A percentile compares a stretch with the other conserved stretches of the same genome.
Conservation (phyloP, 1,284 basidiomycete genomes). For the Sporisorium scitamineum region DNA sequence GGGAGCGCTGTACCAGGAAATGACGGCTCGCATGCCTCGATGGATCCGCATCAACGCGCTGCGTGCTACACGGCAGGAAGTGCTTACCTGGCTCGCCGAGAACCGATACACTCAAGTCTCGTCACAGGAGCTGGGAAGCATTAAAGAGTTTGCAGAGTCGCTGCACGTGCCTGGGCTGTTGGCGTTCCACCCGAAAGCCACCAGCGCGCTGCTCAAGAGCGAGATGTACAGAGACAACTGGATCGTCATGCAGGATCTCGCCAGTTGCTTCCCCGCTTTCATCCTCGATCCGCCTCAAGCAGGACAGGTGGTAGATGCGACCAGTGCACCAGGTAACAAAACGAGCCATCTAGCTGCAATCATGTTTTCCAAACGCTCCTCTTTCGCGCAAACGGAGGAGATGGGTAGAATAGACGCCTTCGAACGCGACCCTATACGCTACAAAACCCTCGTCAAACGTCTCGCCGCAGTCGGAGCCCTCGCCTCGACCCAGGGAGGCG, state of each 20-base stretch:
- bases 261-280: conserved; percentile 92
- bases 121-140: conserved; percentile 41
- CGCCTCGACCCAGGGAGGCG: not conserved
- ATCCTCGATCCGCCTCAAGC: conserved; percentile 70
- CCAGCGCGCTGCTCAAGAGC: conserved; percentile 49
- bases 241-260: conserved; percentile 95
- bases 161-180: conserved; percentile 82
- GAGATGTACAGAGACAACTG: conserved; percentile 78
- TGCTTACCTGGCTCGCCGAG: conserved; percentile 74
- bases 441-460: conserved; percentile 30
- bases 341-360: conserved; percentile 91
- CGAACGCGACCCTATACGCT: conserved; percentile 50
- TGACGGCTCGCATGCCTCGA: conserved; percentile 56
- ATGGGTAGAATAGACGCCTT: conserved; percentile 50
- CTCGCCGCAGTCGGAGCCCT: conserved; percentile 30
- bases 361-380: conserved; percentile 24
- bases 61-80: conserved; percentile 70
- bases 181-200: conserved; percentile 76
- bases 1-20: conserved; percentile 50
- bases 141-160: conserved; percentile 65
- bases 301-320: conserved; percentile 84
- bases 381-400: not conserved
- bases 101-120: conserved; percentile 49
- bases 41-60: conserved; percentile 65
- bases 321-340: conserved; percentile 97